Evolutionary conservation across 805 yeast genomes (phyloP).

Genomic region (Metschnikowia shivogae): DNA sequence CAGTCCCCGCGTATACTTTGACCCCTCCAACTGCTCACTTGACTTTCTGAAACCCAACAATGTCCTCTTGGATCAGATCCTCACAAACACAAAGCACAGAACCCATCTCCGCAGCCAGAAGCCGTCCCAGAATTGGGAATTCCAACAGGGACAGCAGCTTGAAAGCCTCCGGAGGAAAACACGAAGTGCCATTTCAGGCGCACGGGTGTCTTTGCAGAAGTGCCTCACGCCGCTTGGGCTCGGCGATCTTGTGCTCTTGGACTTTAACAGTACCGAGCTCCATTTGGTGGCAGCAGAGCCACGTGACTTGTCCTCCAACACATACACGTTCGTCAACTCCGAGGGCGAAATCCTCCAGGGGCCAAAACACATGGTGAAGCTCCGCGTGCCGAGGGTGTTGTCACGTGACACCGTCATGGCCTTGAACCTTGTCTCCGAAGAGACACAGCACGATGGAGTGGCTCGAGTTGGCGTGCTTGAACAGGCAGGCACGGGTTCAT

Average conservation of each 20-base stretch:
- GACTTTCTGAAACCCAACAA: constrained; percentile 10
- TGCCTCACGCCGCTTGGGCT: constrained; percentile 28
- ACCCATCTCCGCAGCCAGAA: constrained; percentile 6
- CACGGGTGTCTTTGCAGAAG: constrained; percentile 7
- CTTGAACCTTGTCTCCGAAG: constrained; percentile 24
- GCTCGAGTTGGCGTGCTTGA: constrained; percentile 40
- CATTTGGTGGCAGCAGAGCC: constrained; percentile 58
- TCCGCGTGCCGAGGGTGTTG: constrained; percentile 53
- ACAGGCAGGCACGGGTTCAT: constrained; percentile 9
- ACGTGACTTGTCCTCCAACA: constrained; percentile 41
- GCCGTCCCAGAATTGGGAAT: constrained; percentile 13
- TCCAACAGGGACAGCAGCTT: constrained; percentile 3
- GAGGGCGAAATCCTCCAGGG: constrained; percentile 54
- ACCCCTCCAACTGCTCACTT: constrained; percentile 13
- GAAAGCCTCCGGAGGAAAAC: constrained; percentile 1
- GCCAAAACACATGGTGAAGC: constrained; percentile 40
- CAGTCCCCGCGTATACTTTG: constrained; percentile 9
- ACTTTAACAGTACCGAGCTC: constrained; percentile 41
- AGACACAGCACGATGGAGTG: constrained; percentile 27
- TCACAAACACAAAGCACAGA: constrained; percentile 3
- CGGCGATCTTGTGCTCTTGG: constrained; percentile 63
- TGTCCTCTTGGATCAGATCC: constrained; percentile 7
- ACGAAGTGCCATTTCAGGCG: constrained; percentile 1
- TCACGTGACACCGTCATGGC: constrained; percentile 38
- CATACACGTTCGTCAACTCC: constrained; percentile 53